Evolutionary conservation across 2,329 filamentous ascomycete genomes (phyloP).

Genomic region (Xylaria sp.): DNA sequence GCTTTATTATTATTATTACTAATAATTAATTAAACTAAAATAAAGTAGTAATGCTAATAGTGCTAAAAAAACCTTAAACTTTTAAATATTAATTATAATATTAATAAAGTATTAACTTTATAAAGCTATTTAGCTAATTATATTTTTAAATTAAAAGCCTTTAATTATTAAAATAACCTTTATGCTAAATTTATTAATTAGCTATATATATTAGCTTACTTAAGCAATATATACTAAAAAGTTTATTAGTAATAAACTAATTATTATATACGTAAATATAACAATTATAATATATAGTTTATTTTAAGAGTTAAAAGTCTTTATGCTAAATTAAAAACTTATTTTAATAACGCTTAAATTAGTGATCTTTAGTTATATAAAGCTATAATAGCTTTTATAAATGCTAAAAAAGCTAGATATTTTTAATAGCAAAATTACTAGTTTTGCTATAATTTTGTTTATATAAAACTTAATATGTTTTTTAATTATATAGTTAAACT

Average conservation of each 20-base stretch:
- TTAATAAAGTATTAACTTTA: conserved; percentile 13
- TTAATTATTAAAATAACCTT: background rate
- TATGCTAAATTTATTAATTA: conserved; percentile 10
- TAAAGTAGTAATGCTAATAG: no score
- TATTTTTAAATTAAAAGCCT: conserved; percentile 2
- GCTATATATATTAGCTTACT: conserved; percentile 2
- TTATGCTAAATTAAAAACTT: conserved; percentile 7
- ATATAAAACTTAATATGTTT: no score
- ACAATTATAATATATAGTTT: conserved; percentile 13
- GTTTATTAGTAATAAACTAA: conserved; percentile 4
- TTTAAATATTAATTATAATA: conserved; percentile 20
- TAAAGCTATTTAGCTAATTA: conserved; percentile 3
- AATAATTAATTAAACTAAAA: no score
- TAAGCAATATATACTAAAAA: conserved; percentile 6
- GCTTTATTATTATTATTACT: background rate
- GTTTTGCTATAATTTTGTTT: no score
- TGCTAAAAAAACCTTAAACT: background rate
- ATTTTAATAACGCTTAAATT: conserved; percentile 13
- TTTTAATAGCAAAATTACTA: no score
- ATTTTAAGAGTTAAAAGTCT: conserved; percentile 1
- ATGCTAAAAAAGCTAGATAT: no score
- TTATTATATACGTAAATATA: conserved; percentile 14
- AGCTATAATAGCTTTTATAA: background rate
- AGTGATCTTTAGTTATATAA: conserved; percentile 18
- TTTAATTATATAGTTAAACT: no score